Evolutionary conservation across 2,329 filamentous ascomycete genomes (phyloP), one percentile per base, ranked within the genome.

Genomic region (Pseudogymnoascus pannorum): DNA sequence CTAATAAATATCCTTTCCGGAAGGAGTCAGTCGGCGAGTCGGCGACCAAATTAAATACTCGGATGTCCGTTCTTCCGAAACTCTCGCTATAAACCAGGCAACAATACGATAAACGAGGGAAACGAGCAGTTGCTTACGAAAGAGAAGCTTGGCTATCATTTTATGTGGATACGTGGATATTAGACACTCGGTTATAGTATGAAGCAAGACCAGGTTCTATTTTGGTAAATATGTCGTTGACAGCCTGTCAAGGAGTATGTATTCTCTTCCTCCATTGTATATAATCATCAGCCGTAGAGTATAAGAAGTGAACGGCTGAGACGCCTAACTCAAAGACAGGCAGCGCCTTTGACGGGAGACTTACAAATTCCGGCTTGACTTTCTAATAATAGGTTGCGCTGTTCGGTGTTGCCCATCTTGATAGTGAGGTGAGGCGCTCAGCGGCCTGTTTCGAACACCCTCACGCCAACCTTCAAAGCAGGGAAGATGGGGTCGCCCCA

Each of bases 91-190:
- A 54, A 54, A 54, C 16, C 31, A 54, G 48, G 24, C 48, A 54
- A 31, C 16, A 2, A 31, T 31, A 54, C 48, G 48, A 54, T 54
- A 54, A 31, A 54, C 24, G 24, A 31, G 26, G 2, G 8, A 20
- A 11, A 51, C 22, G 7, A 31, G 24, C 5, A 9, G 48, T 12
- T 5, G 26, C 48, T 33, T 54, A 54, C 48, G 26, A 54, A 31
- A 54, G 48, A 29, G 48, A 54, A 31, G 48, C 48, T 54, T 54
- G 48, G 48, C 48, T 33, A 26, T 20, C 48, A 54, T 54, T 54
- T 54, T 20, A 54, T 54, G 48, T 54, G 48, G 26, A 31, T 18
- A 54, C 26, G 20, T n/a, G 22, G 42, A 26, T 22, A 48, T 54
- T 54, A 16, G 26, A 33, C 9, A 20, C 48, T 54, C 48, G 48